phyloP scores from a whole-genome alignment of 1,284 basidiomycete species.

The Papiliotrema laurentii region DNA sequence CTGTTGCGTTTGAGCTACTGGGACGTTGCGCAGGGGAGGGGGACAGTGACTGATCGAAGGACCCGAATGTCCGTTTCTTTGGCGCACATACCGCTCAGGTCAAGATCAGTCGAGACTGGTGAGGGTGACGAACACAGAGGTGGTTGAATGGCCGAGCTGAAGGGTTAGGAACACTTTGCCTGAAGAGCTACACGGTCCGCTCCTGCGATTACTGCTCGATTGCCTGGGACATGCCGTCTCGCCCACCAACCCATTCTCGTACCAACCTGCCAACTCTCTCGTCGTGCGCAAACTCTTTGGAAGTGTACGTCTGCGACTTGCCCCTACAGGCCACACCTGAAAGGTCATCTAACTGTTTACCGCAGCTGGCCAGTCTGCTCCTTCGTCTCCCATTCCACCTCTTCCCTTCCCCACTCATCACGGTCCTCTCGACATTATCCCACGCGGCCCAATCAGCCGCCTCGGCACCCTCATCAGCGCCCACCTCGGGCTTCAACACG shows the following conservation, averaged over 20 bases:
- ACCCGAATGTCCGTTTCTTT: constrained; percentile 82
- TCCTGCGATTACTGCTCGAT: constrained; percentile 39
- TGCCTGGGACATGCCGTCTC: constrained; percentile 35
- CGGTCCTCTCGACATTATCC: constrained; percentile 35
- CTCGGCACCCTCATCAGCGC: constrained; percentile 31
- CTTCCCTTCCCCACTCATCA: constrained; percentile 36
- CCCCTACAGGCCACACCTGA: neutral
- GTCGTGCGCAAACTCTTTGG: constrained; percentile 81
- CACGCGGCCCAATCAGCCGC: constrained; percentile 26
- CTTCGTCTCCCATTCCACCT: constrained; percentile 37
- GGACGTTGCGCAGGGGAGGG: too few relatives aligned
- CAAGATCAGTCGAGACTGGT: constrained; percentile 87
- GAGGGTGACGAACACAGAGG: constrained; percentile 26
- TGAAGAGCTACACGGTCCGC: constrained; percentile 31
- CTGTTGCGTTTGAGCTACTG: too few relatives aligned
- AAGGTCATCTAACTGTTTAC: neutral
- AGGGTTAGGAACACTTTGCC: constrained; percentile 43
- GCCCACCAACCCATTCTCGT: constrained; percentile 30
- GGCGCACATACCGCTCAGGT: constrained; percentile 85
- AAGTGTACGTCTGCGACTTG: constrained; percentile 56
- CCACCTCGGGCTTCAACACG: constrained; percentile 36
- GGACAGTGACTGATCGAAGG: constrained; percentile 29
- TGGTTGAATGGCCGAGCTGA: neutral
- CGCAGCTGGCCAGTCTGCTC: constrained; percentile 39
- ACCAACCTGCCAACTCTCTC: constrained; percentile 49